These are phyloP conservation scores for Kwoniella mangroviensis DNA, from an alignment of 768 basidiomycete genomes.

Conservation along the genomic window DNA sequence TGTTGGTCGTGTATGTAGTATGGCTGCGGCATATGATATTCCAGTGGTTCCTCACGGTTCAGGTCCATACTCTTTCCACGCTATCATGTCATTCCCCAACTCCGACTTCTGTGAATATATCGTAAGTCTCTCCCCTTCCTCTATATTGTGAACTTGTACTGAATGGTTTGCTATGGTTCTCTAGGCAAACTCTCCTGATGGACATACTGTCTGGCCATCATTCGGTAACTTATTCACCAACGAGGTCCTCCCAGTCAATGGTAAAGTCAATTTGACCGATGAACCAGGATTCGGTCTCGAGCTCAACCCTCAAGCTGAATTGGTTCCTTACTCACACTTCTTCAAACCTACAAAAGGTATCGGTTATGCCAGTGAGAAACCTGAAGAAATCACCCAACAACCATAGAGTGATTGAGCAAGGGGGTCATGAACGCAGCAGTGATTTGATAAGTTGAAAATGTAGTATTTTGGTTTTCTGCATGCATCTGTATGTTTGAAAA, in stretches of 20 bases:
- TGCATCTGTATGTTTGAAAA: neutral
- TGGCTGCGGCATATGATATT: slow-evolving; percentile 62
- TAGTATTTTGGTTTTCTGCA: neutral
- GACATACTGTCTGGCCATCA: slow-evolving; percentile 59
- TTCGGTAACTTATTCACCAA: slow-evolving; percentile 62
- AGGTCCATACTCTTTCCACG: slow-evolving; percentile 63
- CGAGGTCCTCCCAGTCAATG: slow-evolving; percentile 59
- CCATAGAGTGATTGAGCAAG: neutral
- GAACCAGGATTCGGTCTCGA: slow-evolving; percentile 60
- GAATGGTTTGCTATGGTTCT: neutral
- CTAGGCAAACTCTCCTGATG: slow-evolving; percentile 60
- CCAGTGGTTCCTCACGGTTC: slow-evolving; percentile 63
- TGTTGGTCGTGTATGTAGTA: slow-evolving; percentile 19
- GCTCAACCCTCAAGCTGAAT: slow-evolving; percentile 59
- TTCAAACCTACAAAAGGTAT: slow-evolving; percentile 40
- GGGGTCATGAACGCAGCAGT: neutral
- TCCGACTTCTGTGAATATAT: slow-evolving; percentile 58
- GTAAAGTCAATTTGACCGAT: slow-evolving; percentile 58
- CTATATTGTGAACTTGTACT: neutral
- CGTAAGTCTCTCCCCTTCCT: slow-evolving; percentile 16
- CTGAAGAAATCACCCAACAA: slow-evolving; percentile 8
- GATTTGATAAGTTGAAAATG: neutral
- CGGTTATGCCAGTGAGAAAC: slow-evolving; percentile 37
- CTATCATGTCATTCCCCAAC: slow-evolving; percentile 61
- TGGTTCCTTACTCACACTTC: slow-evolving; percentile 54